Evolutionary conservation across 2,329 filamentous ascomycete genomes (phyloP), one percentile per base, ranked within the genome.

Genomic region (Chaetomium sp.): DNA sequence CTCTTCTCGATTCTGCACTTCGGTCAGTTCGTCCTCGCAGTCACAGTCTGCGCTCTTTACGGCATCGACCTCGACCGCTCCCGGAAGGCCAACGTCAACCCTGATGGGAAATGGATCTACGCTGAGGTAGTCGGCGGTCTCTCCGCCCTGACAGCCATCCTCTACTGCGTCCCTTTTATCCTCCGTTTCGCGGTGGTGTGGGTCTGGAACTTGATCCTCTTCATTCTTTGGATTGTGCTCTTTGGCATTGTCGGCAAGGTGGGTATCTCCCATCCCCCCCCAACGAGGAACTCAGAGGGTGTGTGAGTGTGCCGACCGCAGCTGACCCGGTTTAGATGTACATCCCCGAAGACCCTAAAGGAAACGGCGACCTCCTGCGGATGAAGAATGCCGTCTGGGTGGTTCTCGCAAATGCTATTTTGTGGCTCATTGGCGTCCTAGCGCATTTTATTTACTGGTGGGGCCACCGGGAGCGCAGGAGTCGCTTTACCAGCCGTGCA

Each of bases 381-480:
- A 96, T 97, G 92, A 92, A 93, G 79, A 87, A 89, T 73, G 91
- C 92, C 5, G 91, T 95, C 19, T 96, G 91, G 90, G 82, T 96
- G 54, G 90, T 94, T 75, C 76, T 96, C 58, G 80, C 85, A 55
- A 91, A 89, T 74, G 84, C 92, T 75, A 74, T 92, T 16, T 81
- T 97, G 58, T 97, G 93, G 93, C 78, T 92, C 57, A 76, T 88
- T 55, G 87, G 86, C 3, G 83, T 85, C 4, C 65, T 84, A 13
- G 85, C 82, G 31, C 80, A 84, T 16, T 79, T 80, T 16, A 74
- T 82, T 1, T 85, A 89, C 73, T 92, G 87, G 82, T 86, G 80
- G 75, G 79, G 77, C 66, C 79, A 84, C 71, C 81, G 84, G 55
- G 79, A 85, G 56, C 77, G 77, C 35, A 79, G 80, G 68, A 82